Conservation (phyloP, 164 flowering plant species). For the Vitis vinifera region ASM3070453v1 NC_081823.1:8801501-8802000, state of each 20-base stretch:
- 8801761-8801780: constrained; percentile 95
- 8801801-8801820: constrained; percentile 84
- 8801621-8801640: constrained; percentile 63
- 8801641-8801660: constrained; percentile 68
- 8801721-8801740: constrained; percentile 63
- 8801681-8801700: constrained; percentile 69
- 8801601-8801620: constrained; percentile 73
- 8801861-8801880: constrained; percentile 93
- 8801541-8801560: constrained; percentile 80
- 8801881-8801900: constrained; percentile 96
- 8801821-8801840: constrained; percentile 93
- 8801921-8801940: constrained; percentile 75
- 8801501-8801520: constrained; percentile 82
- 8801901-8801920: constrained; percentile 87
- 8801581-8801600: constrained; percentile 89
- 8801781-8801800: constrained; percentile 88
- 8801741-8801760: constrained; percentile 86
- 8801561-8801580: constrained; percentile 89
- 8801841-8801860: constrained; percentile 93
- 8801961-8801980: constrained; percentile 40
- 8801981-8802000: constrained; percentile 56
- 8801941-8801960: constrained; percentile 62
- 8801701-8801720: constrained; percentile 54
- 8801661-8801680: constrained; percentile 76
- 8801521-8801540: constrained; percentile 86